These are phyloP conservation scores for Barnettozyma pratensis DNA, from an alignment of 805 yeast species.

Conservation along the genomic window DNA sequence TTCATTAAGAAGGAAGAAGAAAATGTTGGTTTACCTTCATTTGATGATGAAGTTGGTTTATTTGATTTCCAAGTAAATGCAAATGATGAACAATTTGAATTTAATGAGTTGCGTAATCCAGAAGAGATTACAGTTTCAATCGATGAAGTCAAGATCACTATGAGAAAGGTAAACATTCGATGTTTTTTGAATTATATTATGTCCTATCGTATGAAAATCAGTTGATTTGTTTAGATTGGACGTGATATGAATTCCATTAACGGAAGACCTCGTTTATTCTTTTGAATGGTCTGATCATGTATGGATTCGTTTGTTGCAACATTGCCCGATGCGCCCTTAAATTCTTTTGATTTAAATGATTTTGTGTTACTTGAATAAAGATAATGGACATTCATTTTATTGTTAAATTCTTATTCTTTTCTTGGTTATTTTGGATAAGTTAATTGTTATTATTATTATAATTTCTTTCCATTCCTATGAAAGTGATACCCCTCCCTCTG, in stretches of 20 bases:
- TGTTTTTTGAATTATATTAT: not conserved
- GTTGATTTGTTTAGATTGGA: constrained; percentile 9
- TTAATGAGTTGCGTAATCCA: constrained; percentile 43
- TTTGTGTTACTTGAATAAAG: constrained; percentile 23
- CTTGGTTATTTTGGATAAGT: not conserved
- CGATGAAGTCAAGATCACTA: not conserved
- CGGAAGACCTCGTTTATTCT: not conserved
- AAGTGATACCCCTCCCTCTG: no score
- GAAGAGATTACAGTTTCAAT: constrained; percentile 33
- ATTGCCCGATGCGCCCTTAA: constrained; percentile 30
- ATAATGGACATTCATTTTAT: not conserved
- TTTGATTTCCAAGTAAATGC: constrained; percentile 19
- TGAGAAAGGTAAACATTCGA: not conserved
- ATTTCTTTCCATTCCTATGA: not conserved
- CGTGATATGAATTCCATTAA: constrained; percentile 2
- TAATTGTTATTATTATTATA: no score
- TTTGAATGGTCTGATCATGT: not conserved
- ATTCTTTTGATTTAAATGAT: constrained; percentile 27
- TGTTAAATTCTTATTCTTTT: not conserved
- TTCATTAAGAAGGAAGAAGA: constrained; percentile 13
- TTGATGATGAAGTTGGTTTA: constrained; percentile 11
- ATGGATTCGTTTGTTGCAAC: not conserved
- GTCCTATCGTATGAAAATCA: constrained; percentile 5
- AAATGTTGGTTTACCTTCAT: constrained; percentile 1
- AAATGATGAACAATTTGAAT: constrained; percentile 29